Conservation (phyloP, 331 rosid species). For the Dryas integrifolia region DNA sequence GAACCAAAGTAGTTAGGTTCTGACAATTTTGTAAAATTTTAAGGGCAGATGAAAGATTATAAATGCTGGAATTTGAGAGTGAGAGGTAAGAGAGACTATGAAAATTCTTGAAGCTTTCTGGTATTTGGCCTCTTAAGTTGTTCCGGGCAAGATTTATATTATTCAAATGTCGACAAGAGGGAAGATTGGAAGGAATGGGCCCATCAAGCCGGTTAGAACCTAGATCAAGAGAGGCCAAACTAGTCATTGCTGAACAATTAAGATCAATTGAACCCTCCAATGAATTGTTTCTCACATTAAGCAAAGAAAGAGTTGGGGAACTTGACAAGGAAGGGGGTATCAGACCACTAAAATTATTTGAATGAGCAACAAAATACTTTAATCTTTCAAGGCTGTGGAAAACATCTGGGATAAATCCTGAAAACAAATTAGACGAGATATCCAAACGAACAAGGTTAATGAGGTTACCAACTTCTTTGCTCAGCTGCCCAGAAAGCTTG, state of each 20-base stretch:
- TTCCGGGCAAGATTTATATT: slow-evolving; percentile 32
- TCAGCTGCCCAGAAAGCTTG: slow-evolving; percentile 34
- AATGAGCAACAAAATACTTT: slow-evolving; percentile 30
- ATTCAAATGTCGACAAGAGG: slow-evolving; percentile 36
- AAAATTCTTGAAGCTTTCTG: slow-evolving; percentile 34
- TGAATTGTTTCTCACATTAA: slow-evolving; percentile 44
- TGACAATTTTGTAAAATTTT: slow-evolving; percentile 28
- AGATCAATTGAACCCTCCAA: slow-evolving; percentile 25
- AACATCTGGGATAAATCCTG: slow-evolving; percentile 38
- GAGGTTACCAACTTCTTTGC: slow-evolving; percentile 27
- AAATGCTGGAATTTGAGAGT: slow-evolving; percentile 29
- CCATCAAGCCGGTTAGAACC: slow-evolving; percentile 40
- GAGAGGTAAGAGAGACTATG: slow-evolving; percentile 28
- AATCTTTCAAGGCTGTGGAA: slow-evolving; percentile 14
- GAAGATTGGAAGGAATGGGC: slow-evolving; percentile 34
- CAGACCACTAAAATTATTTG: slow-evolving; percentile 30
- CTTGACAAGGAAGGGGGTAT: slow-evolving; percentile 39
- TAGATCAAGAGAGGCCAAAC: slow-evolving; percentile 36
- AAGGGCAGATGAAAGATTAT: slow-evolving; percentile 30
- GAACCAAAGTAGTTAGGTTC: slow-evolving; percentile 38
- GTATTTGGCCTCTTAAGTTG: slow-evolving; percentile 27
- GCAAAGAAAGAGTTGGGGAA: slow-evolving; percentile 23
- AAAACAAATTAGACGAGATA: slow-evolving; percentile 32
- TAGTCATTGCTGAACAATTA: slow-evolving; percentile 34
- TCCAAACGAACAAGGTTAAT: slow-evolving; percentile 34